A percentile compares a stretch with the other conserved stretches of the same genome.
phyloP scores from a whole-genome alignment of 176 grass and related monocot genomes.

The Oryza coarctata region DNA sequence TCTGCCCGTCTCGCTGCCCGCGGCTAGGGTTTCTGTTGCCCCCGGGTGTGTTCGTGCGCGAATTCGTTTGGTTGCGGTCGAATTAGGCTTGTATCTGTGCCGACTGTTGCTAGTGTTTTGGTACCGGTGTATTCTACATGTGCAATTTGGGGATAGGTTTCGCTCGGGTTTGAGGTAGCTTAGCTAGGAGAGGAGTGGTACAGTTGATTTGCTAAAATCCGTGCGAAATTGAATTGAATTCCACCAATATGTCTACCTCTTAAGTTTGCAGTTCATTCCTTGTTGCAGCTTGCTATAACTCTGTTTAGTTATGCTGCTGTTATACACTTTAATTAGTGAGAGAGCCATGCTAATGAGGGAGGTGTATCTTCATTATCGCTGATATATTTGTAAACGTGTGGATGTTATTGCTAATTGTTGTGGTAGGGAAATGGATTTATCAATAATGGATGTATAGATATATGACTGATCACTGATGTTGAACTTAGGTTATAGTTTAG shows the following conservation, averaged over 20 bases:
- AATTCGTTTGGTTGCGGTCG: neutral
- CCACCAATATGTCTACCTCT: neutral
- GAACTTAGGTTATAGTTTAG: neutral
- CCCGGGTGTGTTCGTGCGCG: neutral
- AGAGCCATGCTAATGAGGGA: neutral
- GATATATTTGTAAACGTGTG: neutral
- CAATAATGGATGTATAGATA: neutral
- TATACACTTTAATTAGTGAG: neutral
- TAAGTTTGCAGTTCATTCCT: neutral
- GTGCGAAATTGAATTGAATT: neutral
- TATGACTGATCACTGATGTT: neutral
- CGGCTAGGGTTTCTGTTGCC: slow-evolving; percentile 2
- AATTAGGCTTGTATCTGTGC: neutral
- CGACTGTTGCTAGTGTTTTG: slow-evolving; percentile 22
- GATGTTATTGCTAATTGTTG: neutral
- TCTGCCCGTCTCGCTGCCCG: neutral
- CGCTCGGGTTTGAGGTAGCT: neutral
- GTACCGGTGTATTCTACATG: neutral
- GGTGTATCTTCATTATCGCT: neutral
- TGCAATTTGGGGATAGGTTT: slow-evolving; percentile 27
- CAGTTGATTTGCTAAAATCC: neutral
- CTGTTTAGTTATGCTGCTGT: slow-evolving; percentile 9
- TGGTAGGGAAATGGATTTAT: neutral
- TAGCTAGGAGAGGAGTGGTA: neutral
- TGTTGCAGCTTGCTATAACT: neutral